These are phyloP conservation scores for Simplicillium sp. DNA, from an alignment of 2,329 filamentous ascomycete species.

Conservation along the genomic window DNA sequence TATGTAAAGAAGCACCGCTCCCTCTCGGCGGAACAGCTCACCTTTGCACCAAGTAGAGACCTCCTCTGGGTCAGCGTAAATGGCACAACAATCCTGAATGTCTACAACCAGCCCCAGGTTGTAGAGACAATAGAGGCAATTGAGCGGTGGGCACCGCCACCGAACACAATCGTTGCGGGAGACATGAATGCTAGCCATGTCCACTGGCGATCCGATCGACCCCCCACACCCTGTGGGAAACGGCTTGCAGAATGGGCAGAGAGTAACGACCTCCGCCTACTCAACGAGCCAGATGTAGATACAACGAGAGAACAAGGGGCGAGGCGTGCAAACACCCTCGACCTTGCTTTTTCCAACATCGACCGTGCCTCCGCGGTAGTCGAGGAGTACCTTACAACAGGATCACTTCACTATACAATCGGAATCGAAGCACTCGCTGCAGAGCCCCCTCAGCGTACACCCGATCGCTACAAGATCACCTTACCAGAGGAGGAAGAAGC, in stretches of 20 bases:
- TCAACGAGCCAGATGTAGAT: neutral
- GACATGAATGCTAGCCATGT: conserved; percentile 1
- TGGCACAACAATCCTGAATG: neutral
- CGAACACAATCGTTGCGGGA: neutral
- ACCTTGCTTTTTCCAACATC: conserved; percentile 2
- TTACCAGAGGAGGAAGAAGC: neutral
- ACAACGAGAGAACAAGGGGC: neutral
- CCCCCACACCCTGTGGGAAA: neutral
- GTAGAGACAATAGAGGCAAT: neutral
- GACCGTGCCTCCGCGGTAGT: neutral
- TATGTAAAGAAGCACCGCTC: conserved; percentile 8
- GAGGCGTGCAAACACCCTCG: neutral
- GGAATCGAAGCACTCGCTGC: neutral
- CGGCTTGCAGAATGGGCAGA: neutral
- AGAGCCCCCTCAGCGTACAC: neutral
- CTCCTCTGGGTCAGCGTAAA: neutral
- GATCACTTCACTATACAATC: neutral
- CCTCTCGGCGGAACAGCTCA: conserved; percentile 5
- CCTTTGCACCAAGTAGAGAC: neutral
- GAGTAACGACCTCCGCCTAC: neutral
- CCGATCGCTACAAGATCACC: neutral
- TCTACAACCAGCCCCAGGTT: neutral
- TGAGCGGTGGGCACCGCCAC: neutral
- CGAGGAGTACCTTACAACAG: conserved; percentile 2
- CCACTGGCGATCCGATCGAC: neutral